These are phyloP conservation scores for Dothideomycetes sp. DNA, from an alignment of 2,329 filamentous ascomycete genomes.

Conservation along the genomic window DNA sequence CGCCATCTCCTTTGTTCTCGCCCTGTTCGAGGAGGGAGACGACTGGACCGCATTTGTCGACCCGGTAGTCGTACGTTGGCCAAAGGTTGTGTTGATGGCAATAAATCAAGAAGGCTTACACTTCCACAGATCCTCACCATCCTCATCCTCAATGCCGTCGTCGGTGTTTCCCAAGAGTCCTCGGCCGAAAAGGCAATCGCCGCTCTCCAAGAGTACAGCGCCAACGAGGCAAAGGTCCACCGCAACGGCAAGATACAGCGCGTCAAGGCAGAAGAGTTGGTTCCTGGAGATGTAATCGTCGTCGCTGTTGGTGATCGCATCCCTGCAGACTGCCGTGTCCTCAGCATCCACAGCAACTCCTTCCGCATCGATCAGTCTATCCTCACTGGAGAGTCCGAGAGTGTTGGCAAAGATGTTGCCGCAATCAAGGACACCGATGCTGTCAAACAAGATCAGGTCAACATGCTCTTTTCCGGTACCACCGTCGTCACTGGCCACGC, in stretches of 20 bases:
- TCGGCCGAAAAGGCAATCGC: conserved; percentile 98
- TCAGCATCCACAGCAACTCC: conserved; percentile 91
- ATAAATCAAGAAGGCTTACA: no score
- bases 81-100: no score
- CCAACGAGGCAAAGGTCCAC: conserved; percentile 90
- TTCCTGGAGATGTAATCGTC: conserved; percentile 85
- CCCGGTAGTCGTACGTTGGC: conserved; percentile 71
- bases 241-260: conserved; percentile 71
- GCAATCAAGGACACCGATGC: conserved; percentile 67
- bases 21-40: conserved; percentile 83
- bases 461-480: conserved; percentile 97
- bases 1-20: conserved; percentile 83
- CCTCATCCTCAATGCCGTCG: conserved; percentile 88
- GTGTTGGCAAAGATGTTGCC: conserved; percentile 71
- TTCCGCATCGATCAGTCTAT: conserved; percentile 96
- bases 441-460: conserved; percentile 94
- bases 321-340: conserved; percentile 82
- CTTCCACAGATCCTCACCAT: conserved; percentile 76
- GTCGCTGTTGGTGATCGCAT: conserved; percentile 86
- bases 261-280: conserved; percentile 92
- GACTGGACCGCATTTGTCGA: conserved; percentile 98
- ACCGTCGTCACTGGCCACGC: conserved; percentile 93
- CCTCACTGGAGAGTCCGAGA: conserved; percentile 94
- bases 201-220: conserved; percentile 95
- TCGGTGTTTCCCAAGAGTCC: conserved; percentile 96